Base-by-base conservation (phyloP, 768 basidiomycete species). In the Lentinus tigrinus region DNA sequence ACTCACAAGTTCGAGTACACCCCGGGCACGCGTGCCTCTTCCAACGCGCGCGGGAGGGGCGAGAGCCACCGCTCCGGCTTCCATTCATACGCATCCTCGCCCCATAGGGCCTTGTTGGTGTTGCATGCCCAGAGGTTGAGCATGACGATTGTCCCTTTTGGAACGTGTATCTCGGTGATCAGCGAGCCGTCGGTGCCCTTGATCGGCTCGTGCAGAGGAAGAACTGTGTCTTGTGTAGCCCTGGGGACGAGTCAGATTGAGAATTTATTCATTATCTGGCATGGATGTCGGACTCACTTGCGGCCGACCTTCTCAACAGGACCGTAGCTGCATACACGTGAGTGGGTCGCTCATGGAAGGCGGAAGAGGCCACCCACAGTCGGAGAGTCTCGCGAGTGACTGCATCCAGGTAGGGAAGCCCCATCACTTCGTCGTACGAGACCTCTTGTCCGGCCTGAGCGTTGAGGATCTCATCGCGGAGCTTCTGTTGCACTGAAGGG, bases 371-470 rank as follows among this genome's bases (percentile, higher is more conserved):
- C 7, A 61, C 60, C 27, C 84, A 75, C 2, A 85, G 47, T 0
- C 86, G 78, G 57, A 87, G 65, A 0, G 78, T 81, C 69, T 88
- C 87, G 6, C 81, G 78, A 4, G 85, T 75, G 6, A 87, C 79
- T 11, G 76, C 77, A 57, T 89, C 89, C 17, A 91, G 80, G 63
- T 85, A 89, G 0, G 85, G 79, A 4, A 92, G 47, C 1, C 49
- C 26, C 24, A 58, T 47, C 4, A 60, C 23, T 10, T 43, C 26
- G 39, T 52, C 52, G 37, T 59, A 58, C 70, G 67, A 27, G 71
- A 71, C 17, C 69, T 74, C 63, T 21, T 74, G 72, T 19, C 73
- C 68, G 34, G 59, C 47, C 36, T 63, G 19, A 1, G 64, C 64
- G 3, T 47, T 40, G 34, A 57, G 8, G 21, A 65, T 34, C 42